phyloP scores from a whole-genome alignment of 1,284 basidiomycete genomes.

The Papiliotrema terrestris region DNA sequence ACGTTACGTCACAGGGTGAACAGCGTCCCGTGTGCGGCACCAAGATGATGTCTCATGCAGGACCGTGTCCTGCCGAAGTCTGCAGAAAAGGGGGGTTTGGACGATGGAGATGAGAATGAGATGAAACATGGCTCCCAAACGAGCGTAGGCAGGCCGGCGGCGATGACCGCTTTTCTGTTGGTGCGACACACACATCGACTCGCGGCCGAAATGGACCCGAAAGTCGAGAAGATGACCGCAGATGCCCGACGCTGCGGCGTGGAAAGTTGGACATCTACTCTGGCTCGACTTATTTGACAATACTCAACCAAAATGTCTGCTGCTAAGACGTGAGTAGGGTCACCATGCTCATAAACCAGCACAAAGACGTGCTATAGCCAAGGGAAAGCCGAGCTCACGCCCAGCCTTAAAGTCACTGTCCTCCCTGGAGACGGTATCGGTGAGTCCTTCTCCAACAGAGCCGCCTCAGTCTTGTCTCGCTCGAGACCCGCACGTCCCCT shows the following conservation, averaged over 20 bases:
- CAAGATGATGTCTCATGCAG: too few species aligned
- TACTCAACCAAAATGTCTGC: conserved; percentile 11
- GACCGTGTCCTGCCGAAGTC: too few species aligned
- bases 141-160: too few species aligned
- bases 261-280: neutral
- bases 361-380: too few species aligned
- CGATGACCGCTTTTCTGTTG: too few species aligned
- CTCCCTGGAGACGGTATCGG: conserved; percentile 97
- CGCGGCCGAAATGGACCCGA: neutral
- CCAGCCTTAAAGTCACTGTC: conserved; percentile 72
- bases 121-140: too few species aligned
- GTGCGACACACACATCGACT: neutral
- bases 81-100: too few species aligned
- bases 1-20: too few species aligned
- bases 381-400: conserved; percentile 1
- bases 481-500: neutral
- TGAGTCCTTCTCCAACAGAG: conserved; percentile 44
- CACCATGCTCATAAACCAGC: neutral
- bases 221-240: neutral
- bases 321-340: conserved; percentile 16
- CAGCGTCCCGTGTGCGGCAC: too few species aligned
- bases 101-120: too few species aligned
- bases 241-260: neutral
- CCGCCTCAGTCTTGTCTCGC: neutral
- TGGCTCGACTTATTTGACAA: neutral